Conservation (phyloP, 176 grass and related monocot species). For the Ananas comosus region DNA sequence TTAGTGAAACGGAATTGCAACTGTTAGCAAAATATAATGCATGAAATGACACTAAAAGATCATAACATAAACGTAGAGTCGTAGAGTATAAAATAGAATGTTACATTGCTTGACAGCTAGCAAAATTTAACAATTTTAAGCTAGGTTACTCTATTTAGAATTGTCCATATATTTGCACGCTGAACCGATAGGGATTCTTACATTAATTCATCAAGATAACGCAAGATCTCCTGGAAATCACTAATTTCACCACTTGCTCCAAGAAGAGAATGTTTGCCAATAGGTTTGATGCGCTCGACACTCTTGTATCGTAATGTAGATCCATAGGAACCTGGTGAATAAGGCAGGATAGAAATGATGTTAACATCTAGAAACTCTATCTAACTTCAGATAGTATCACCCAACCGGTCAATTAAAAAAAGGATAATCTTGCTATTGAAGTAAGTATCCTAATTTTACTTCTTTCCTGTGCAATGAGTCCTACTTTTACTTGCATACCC, state of each 20-base stretch:
- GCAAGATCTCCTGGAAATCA: constrained; percentile 97
- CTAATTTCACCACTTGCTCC: constrained; percentile 93
- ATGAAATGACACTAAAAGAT: neutral
- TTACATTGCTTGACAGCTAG: neutral
- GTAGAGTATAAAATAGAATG: neutral
- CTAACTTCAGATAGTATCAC: too few species aligned
- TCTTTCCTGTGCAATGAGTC: neutral
- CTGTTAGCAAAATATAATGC: too few species aligned
- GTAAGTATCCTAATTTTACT: neutral
- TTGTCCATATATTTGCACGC: neutral
- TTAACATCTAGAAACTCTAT: neutral
- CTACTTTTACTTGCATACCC: neutral
- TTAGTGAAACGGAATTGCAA: too few species aligned
- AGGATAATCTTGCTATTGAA: too few species aligned
- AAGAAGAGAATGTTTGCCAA: constrained; percentile 91
- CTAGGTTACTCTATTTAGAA: neutral
- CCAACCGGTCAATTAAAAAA: too few species aligned
- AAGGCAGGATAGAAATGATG: constrained; percentile 17
- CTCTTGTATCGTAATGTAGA: constrained; percentile 98
- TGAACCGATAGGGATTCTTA: constrained; percentile 26
- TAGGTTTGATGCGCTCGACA: constrained; percentile 79
- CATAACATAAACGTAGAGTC: neutral
- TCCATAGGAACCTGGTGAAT: constrained; percentile 69
- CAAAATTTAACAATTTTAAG: neutral
- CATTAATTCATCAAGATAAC: constrained; percentile 93